These are phyloP conservation scores for Colletotrichum higginsianum DNA, from an alignment of 2,329 filamentous ascomycete genomes.

Conservation along the genomic window DNA sequence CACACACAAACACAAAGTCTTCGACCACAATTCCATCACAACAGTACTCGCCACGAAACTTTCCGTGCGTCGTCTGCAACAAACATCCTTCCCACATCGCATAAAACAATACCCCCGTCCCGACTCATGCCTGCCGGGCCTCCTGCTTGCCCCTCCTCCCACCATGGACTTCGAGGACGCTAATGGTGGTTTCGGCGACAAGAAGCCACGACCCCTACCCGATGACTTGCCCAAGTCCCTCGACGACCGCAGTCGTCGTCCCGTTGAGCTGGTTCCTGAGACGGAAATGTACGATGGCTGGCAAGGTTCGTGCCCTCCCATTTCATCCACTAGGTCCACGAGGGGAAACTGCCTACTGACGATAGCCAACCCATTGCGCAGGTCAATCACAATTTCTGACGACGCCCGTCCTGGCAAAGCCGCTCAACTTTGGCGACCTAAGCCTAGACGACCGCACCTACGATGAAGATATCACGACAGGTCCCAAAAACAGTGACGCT, in stretches of 20 bases:
- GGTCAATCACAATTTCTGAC: constrained; percentile 97
- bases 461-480: constrained; percentile 72
- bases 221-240: constrained; percentile 91
- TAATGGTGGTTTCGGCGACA: constrained; percentile 57
- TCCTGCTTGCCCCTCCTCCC: constrained; percentile 55
- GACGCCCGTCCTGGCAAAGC: constrained; percentile 86
- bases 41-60: constrained; percentile 24
- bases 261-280: constrained; percentile 79
- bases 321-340: constrained; percentile 6
- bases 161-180: constrained; percentile 73
- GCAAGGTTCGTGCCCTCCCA: constrained; percentile 76
- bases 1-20: neutral
- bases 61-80: constrained; percentile 22
- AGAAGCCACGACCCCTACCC: constrained; percentile 73
- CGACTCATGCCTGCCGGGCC: constrained; percentile 40
- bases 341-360: constrained; percentile 16
- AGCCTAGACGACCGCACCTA: constrained; percentile 84
- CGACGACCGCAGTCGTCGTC: constrained; percentile 84
- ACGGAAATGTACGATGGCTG: constrained; percentile 99
- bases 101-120: constrained; percentile 31
- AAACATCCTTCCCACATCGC: constrained; percentile 19
- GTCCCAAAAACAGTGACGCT: constrained; percentile 81
- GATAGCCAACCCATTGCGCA: constrained; percentile 62
- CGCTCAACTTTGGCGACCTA: constrained; percentile 85
- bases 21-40: neutral